Evolutionary conservation across 148 eudicot genomes (phyloP), one percentile per base, ranked within the genome.

Genomic region (Silene latifolia): DNA sequence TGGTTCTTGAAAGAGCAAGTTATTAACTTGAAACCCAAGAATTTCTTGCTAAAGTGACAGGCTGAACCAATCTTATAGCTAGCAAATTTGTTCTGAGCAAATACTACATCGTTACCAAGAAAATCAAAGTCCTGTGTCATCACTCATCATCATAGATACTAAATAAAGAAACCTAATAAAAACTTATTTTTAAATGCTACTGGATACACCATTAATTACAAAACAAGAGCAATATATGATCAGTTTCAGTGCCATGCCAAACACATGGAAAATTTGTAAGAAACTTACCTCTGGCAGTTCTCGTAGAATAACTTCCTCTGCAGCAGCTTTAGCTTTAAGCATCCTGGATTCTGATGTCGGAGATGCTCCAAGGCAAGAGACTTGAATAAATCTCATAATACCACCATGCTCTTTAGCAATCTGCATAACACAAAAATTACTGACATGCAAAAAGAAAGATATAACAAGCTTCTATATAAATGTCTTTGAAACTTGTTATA

Each of bases 381-480:
- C 88, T 76, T 94, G 97, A 70, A 94, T 87, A 78, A 89, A 94
- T 80, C 98, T 91, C 96, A 85, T 85, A 25, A 94, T 91, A 71
- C 98, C 98, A 80, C 98, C 98, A 73, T 94, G 98, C 81, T 94
- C 96, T 76, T 91, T 91, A 76, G 98, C 89, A 72, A 94, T 91
- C 98, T 94, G 86, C 82, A 84, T 12, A 63, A 69, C 19, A 69
- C 47, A 53, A 69, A 23, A 27, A 68, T n/a, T 68, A 74, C 56
- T 35, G 9, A 21, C 18, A 62, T 42, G 15, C 61, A 23, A 48
- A 59, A 56, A 68, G 56, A 4, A 32, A 48, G 67, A 29, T 53
- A 64, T 17, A n/a, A 58, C 57, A 32, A 32, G 35, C 35, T 32
- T 32, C 35, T 32, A 32, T 32, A 32, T 32, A 61, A 24, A 27